Evolutionary conservation across 768 basidiomycete genomes (phyloP), one percentile per base, ranked within the genome.

Genomic region (Tricholomella constricta): DNA sequence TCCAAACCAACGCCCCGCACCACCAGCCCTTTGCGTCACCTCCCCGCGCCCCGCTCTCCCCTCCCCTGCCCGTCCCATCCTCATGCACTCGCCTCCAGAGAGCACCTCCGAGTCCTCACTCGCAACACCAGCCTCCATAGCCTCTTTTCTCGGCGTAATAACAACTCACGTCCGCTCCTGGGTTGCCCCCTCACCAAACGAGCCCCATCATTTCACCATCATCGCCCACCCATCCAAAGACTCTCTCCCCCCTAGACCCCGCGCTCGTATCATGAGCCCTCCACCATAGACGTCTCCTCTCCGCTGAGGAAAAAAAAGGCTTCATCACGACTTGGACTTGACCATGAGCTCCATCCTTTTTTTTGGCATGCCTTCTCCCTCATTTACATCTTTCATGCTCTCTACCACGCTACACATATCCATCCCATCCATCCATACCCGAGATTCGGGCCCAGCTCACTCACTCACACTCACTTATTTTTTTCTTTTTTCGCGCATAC

Each of bases 21-120:
- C 76, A 0, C 81, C 83, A 3, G 74, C 82, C 1, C 78, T 85
- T 52, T 51, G 27, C 19, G 71, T 82, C 57, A 78, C 80, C 11
- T 73, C 72, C 1, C 73, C 79, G 0, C 63, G 57, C n/a, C 66
- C 57, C 6, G 46, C 64, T 5, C 43, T 65, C 5, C 57, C 58
- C 43, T 66, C 60, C 42, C 54, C 72, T 36, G 61, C 70, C 25
- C 52, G 67, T 44, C 65, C 76, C 6, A 67, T 74, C 17, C 32
- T 61, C 37, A 69, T 71, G 72, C 72, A 68, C 38, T 73, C 74
- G 15, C 57, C 66, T n/a, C 55, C 56, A 17, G 71, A 73, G n/a
- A 66, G 68, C 36, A 68, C 72, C 20, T 75, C 79, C 1, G 78
- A 80, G 23, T 78, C 82, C 0, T 78, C 80, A 44, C 68, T 84